Evolutionary conservation across 768 basidiomycete species (phyloP).

Genomic region (Rhodosporidiobolus odoratus): DNA sequence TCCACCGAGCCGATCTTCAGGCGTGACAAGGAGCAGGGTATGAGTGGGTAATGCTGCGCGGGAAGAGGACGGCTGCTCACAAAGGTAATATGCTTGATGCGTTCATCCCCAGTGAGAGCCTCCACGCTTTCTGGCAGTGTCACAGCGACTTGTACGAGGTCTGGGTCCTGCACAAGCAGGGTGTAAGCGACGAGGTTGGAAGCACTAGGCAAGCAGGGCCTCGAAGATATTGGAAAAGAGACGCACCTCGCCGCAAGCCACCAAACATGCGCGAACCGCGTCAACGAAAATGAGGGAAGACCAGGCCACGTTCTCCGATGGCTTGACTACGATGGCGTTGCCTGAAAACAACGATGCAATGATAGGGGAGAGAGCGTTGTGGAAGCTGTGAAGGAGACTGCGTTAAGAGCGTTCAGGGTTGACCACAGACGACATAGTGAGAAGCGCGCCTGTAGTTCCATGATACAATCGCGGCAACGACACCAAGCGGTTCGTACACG

Average conservation of each 20-base stretch:
- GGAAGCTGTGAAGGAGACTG: slow-evolving; percentile 64
- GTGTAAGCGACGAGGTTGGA: too few species aligned
- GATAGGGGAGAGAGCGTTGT: slow-evolving; percentile 91
- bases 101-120: slow-evolving; percentile 65
- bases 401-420: too few species aligned
- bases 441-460: slow-evolving; percentile 61
- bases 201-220: too few species aligned
- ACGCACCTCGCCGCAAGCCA: slow-evolving; percentile 54
- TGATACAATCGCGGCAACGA: slow-evolving; percentile 85
- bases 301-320: slow-evolving; percentile 89
- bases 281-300: slow-evolving; percentile 68
- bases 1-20: slow-evolving; percentile 40
- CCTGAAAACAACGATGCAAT: slow-evolving; percentile 85
- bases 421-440: not conserved
- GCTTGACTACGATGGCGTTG: slow-evolving; percentile 83
- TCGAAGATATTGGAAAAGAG: too few species aligned
- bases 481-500: slow-evolving; percentile 80
- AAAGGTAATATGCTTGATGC: slow-evolving; percentile 90
- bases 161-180: slow-evolving; percentile 13
- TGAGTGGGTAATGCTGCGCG: not conserved
- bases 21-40: not conserved
- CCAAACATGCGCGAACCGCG: slow-evolving; percentile 69
- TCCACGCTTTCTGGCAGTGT: slow-evolving; percentile 85
- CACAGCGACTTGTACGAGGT: slow-evolving; percentile 60
- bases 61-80: slow-evolving; percentile 58